Conservation (phyloP, 495 filamentous ascomycete species). For the Neurospora terricola region DNA sequence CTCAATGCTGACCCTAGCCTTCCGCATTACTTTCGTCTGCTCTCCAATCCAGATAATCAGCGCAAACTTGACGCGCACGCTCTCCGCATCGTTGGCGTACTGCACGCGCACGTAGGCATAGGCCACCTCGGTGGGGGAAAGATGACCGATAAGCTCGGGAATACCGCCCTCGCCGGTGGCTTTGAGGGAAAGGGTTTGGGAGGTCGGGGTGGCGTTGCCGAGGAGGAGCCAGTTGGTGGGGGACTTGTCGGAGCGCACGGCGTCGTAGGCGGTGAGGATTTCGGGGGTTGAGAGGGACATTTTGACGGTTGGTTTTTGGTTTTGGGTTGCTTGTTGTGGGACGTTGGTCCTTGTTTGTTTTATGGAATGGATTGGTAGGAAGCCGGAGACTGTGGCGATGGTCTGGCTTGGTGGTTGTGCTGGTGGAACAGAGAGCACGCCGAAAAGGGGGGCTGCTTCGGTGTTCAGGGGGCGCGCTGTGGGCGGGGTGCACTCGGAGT, state of each 20-base stretch:
- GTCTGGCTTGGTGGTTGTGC: too few species aligned
- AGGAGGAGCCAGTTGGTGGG: slow-evolving; percentile 48
- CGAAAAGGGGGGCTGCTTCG: neutral
- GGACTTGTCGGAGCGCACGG: slow-evolving; percentile 46
- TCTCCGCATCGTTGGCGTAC: slow-evolving; percentile 50
- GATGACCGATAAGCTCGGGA: slow-evolving; percentile 32
- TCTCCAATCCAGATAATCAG: slow-evolving; percentile 49
- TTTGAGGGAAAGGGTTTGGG: slow-evolving; percentile 36
- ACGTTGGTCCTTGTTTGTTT: neutral
- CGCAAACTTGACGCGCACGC: slow-evolving; percentile 48
- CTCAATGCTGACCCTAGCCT: slow-evolving; percentile 49
- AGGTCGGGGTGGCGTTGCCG: slow-evolving; percentile 36
- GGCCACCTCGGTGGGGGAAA: slow-evolving; percentile 40
- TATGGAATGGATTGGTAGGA: neutral
- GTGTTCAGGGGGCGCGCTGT: too few species aligned
- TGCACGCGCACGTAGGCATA: slow-evolving; percentile 50
- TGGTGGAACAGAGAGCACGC: too few species aligned
- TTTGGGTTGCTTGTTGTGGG: too few species aligned
- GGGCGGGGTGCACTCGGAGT: neutral
- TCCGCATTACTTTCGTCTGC: slow-evolving; percentile 47
- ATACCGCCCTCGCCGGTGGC: slow-evolving; percentile 42
- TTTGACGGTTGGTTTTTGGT: neutral
- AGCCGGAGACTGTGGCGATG: too few species aligned
- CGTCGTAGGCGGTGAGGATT: slow-evolving; percentile 38
- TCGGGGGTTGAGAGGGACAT: slow-evolving; percentile 22